A percentile compares a stretch with the other conserved stretches of the same genome.
Conservation (phyloP, 345 rosid species). For the Anacardium occidentale region DNA sequence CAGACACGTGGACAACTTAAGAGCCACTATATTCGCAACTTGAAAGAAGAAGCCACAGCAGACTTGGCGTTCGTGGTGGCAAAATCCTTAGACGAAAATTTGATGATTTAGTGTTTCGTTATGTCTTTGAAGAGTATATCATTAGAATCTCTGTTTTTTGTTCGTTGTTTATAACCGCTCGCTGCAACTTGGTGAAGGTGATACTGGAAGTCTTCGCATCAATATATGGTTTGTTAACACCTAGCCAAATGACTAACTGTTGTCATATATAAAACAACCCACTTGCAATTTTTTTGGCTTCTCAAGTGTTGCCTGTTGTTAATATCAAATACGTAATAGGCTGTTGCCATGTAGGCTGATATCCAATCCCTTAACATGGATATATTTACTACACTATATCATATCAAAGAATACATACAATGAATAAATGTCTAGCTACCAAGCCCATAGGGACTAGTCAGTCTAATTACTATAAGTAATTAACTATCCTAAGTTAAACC, state of each 20-base stretch:
- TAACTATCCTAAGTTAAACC: too few species aligned
- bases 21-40: slow-evolving; percentile 11
- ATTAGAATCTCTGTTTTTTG: neutral
- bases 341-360: neutral
- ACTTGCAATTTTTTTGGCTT: neutral
- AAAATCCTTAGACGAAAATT: neutral
- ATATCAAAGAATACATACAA: too few species aligned
- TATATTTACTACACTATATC: too few species aligned
- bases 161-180: neutral
- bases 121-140: neutral
- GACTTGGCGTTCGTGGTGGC: neutral
- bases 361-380: too few species aligned
- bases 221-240: neutral
- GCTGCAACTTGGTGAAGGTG: neutral
- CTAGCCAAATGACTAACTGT: neutral
- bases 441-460: too few species aligned
- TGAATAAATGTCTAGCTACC: too few species aligned
- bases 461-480: too few species aligned
- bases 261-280: neutral
- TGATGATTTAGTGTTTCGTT: neutral
- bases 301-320: too few species aligned
- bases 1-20: neutral
- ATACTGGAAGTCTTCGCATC: too few species aligned
- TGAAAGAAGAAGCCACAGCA: neutral
- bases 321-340: too few species aligned